These are phyloP conservation scores for Leccinum barrowsii DNA, from an alignment of 768 basidiomycete genomes.

Conservation along the genomic window DNA sequence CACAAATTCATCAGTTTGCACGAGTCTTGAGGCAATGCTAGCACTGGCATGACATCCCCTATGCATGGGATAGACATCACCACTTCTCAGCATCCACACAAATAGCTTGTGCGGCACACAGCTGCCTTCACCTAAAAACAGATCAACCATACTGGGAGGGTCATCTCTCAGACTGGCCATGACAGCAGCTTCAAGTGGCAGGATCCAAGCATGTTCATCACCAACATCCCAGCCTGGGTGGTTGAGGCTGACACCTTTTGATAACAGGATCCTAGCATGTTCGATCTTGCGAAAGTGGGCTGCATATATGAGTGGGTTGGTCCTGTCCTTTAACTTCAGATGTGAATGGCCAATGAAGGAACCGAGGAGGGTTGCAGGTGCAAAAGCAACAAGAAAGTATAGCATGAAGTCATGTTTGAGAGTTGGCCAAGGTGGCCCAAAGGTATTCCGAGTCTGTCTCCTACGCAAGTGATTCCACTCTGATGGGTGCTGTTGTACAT, in stretches of 20 bases:
- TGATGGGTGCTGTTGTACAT: neutral
- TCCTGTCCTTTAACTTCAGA: neutral
- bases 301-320: neutral
- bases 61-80: too few species aligned
- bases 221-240: neutral
- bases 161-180: neutral
- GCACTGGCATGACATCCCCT: too few species aligned
- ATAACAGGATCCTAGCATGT: neutral
- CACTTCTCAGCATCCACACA: too few species aligned
- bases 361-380: neutral
- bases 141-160: neutral
- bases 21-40: neutral
- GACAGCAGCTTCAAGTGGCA: neutral
- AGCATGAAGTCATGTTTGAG: neutral
- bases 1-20: neutral
- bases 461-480: neutral
- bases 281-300: neutral
- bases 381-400: neutral
- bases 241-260: neutral
- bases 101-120: neutral
- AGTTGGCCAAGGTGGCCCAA: neutral
- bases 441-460: too few species aligned
- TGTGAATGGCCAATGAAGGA: neutral
- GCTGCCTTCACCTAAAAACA: neutral
- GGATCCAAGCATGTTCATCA: neutral